Conservation (phyloP, 306 rosid genomes). For the Vigna nakashimae region DNA sequence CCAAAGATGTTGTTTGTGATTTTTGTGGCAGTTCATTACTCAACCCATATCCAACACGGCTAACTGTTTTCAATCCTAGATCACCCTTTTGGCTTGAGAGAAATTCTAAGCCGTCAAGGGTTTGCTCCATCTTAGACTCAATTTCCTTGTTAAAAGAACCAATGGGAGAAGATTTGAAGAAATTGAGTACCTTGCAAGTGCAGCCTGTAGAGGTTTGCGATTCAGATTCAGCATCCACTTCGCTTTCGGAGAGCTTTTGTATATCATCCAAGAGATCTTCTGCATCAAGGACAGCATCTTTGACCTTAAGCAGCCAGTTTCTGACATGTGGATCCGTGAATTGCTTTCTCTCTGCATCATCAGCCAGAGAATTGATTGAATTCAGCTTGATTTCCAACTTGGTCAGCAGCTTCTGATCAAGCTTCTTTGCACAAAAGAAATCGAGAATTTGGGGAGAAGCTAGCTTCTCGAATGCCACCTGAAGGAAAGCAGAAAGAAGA, state of each 20-base stretch:
- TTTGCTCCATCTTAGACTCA: neutral
- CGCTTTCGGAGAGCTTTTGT: too few relatives aligned
- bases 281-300: too few relatives aligned
- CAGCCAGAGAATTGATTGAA: neutral
- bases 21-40: neutral
- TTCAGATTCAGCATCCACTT: neutral
- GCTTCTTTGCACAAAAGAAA: too few relatives aligned
- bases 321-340: too few relatives aligned
- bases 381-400: neutral
- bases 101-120: neutral
- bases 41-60: neutral
- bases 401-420: neutral
- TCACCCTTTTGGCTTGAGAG: neutral
- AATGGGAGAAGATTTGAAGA: neutral
- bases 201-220: neutral
- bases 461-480: neutral
- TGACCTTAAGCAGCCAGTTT: too few relatives aligned
- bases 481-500: slow-evolving; percentile 3
- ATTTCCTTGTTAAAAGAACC: neutral
- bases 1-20: neutral
- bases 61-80: neutral
- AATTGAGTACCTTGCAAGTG: neutral
- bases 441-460: neutral
- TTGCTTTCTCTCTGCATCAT: too few relatives aligned
- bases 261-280: too few relatives aligned